Conservation (phyloP, 306 rosid species). For the Trichosanthes cucumerina region DNA sequence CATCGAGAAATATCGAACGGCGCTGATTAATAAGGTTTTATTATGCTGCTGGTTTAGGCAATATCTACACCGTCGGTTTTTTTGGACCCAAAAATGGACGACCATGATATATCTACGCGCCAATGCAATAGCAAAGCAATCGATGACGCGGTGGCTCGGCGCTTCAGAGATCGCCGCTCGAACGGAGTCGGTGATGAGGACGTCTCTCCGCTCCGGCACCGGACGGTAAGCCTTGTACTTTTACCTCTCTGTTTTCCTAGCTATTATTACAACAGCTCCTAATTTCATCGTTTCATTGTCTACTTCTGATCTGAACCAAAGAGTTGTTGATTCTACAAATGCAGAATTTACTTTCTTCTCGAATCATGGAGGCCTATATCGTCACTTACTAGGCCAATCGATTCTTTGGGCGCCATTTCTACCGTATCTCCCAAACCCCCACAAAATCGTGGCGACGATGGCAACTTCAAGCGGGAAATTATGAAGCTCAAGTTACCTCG, state of each 20-base stretch:
- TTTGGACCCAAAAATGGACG: constrained; percentile 15
- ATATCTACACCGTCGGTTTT: neutral
- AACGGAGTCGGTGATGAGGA: constrained; percentile 29
- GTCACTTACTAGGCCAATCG: constrained; percentile 12
- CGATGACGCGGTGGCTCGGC: neutral
- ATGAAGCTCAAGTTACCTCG: constrained; percentile 16
- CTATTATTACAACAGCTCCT: neutral
- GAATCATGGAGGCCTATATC: constrained; percentile 14
- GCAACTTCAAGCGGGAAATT: constrained; percentile 25
- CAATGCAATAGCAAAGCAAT: neutral
- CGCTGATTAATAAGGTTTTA: neutral
- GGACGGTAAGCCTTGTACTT: constrained; percentile 18
- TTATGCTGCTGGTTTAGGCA: neutral
- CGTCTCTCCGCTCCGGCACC: constrained; percentile 19
- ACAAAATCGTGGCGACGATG: neutral
- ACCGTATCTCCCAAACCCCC: neutral
- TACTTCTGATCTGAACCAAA: neutral
- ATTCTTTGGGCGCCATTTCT: neutral
- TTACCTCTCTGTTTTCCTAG: neutral
- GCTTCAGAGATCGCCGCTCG: neutral
- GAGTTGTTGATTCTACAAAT: neutral
- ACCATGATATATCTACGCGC: neutral
- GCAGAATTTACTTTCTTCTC: constrained; percentile 18
- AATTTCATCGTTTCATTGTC: neutral
- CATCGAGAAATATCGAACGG: neutral